Evolutionary conservation across 495 filamentous ascomycete genomes (phyloP), one percentile per base, ranked within the genome.

Genomic region (Lasiosphaeriaceae sp.): DNA sequence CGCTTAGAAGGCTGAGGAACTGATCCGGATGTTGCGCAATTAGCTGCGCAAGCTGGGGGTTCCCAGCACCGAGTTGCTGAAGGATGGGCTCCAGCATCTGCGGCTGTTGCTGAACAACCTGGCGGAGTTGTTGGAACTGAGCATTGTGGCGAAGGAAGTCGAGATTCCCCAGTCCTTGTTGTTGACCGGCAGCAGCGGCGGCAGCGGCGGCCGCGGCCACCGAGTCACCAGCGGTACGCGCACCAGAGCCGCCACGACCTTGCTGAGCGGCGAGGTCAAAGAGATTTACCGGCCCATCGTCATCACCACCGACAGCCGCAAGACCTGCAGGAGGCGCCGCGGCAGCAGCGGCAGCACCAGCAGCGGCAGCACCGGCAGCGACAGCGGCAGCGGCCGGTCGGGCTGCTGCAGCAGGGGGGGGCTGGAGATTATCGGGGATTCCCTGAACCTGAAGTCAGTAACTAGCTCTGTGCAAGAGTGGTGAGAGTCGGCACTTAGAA

Each of bases 1-100:
- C 94, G 35, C 89, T 86, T 48, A 98, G 74, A 34, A 98, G 74
- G 64, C 89, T 84, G 50, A 98, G 73, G 68, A 98, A 98, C 66
- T 96, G 90, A 4, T 96, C 93, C 16, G 91, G 92, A 67, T 97
- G 87, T 59, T 88, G 81, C 14, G 86, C 88, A 55, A 98, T 98
- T 65, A 97, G 73, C 60, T 89, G 84, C 9, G 94, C 94, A 59
- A 98, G 87, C 60, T 96, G 89, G 11, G 94, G 94, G 70, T 97
- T 98, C 21, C 94, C 91, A 9, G 89, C 88, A n/a, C 89, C 90
- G 39, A 98, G 90, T 72, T 96, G 92, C 68, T 96, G 92, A 24
- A 98, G 77, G 63, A 98, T 97, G 1, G 93, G 92, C 78, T 97
- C 94, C 6, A 98, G 86, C 94, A 98, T 98, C 64, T 90, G 88